These are phyloP conservation scores for Yarrowia galli DNA, from an alignment of 1,139 yeast species.

Conservation along the genomic window DNA sequence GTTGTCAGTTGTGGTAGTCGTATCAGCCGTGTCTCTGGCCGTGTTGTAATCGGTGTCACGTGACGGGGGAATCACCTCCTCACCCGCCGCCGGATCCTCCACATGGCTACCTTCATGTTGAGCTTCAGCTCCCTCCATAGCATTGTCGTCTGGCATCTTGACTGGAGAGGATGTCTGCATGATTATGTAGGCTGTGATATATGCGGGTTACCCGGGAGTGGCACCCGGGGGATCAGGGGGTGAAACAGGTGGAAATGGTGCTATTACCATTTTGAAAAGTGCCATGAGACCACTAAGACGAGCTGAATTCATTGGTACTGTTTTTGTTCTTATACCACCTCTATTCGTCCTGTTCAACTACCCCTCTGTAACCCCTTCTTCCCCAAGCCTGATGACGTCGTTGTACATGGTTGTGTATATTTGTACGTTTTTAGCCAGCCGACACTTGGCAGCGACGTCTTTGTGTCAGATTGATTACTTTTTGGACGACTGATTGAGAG, in stretches of 20 bases:
- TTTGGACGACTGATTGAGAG: background rate
- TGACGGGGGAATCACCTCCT: conserved; percentile 16
- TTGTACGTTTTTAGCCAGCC: conserved; percentile 26
- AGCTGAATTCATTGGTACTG: background rate
- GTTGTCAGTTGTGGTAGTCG: background rate
- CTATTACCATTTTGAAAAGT: background rate
- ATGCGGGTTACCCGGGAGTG: conserved; percentile 28
- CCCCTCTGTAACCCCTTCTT: background rate
- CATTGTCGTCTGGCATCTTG: conserved; percentile 20
- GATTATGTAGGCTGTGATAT: conserved; percentile 28
- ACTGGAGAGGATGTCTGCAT: conserved; percentile 27
- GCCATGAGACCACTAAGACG: background rate
- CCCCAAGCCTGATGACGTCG: background rate
- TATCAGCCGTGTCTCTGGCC: background rate
- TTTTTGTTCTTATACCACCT: background rate
- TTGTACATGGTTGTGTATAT: conserved; percentile 4
- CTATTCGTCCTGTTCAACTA: background rate
- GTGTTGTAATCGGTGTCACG: conserved; percentile 13
- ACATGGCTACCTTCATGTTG: conserved; percentile 36
- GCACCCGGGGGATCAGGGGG: background rate
- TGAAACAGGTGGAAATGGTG: background rate
- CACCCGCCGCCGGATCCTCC: conserved; percentile 18
- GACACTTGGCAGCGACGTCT: conserved; percentile 15
- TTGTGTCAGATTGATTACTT: conserved; percentile 2
- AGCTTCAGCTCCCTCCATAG: conserved; percentile 37